Percentiles rank a stretch among this genome's conserved stretches.
phyloP scores from a whole-genome alignment of 2,329 filamentous ascomycete genomes.

The Tricladium varicosporioides region DNA sequence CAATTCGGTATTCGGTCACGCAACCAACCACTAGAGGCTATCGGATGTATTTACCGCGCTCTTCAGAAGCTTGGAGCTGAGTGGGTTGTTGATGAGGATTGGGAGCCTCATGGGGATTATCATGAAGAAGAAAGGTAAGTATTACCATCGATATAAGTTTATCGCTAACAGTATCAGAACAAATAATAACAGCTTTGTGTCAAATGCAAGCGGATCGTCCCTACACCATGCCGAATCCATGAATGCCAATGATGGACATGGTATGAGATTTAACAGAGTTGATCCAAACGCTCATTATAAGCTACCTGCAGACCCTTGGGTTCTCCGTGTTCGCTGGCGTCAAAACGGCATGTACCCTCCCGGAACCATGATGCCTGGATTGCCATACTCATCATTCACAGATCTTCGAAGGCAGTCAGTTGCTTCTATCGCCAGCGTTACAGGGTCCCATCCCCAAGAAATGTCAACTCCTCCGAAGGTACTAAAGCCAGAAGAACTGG shows the following conservation, averaged over 20 bases:
- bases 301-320: constrained; percentile 92
- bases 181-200: constrained; percentile 42
- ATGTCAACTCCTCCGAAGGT: constrained; percentile 22
- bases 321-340: constrained; percentile 85
- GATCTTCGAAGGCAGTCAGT: constrained; percentile 42
- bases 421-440: constrained; percentile 32
- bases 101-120: constrained; percentile 38
- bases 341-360: constrained; percentile 71
- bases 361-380: constrained; percentile 46
- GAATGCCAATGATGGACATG: constrained; percentile 28
- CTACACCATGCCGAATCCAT: constrained; percentile 38
- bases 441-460: constrained; percentile 27
- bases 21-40: constrained; percentile 90
- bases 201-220: constrained; percentile 34
- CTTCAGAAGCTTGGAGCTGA: constrained; percentile 83
- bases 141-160: constrained; percentile 11
- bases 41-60: constrained; percentile 93
- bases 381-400: constrained; percentile 46
- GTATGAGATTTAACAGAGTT: constrained; percentile 32
- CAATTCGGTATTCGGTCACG: constrained; percentile 96
- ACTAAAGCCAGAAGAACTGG: constrained; percentile 22
- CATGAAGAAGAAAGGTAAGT: constrained; percentile 40
- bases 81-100: constrained; percentile 72
- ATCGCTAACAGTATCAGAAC: constrained; percentile 25
- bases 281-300: constrained; percentile 66